Base-by-base conservation (phyloP, 169 alveolate species). In the Plasmodium sp. region DNA sequence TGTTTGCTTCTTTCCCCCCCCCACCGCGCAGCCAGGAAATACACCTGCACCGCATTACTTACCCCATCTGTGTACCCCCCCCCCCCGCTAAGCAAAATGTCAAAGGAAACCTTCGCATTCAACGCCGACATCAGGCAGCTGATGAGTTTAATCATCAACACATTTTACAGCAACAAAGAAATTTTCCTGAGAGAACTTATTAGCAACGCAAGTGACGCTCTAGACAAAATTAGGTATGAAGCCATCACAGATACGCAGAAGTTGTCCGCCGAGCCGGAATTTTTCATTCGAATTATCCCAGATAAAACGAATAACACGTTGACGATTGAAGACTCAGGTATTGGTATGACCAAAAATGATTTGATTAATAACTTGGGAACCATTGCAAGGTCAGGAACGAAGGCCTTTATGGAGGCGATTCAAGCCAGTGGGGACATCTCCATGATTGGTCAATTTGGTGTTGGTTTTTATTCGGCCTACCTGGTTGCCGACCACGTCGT, bases 371-470 rank as follows among this genome's bases (percentile, higher is more conserved):
- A 98, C 97, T 97, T 99, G 92, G 99, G 99, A 93, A 99, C 99
- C 83, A 99, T 99, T 88, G 99, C 99, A 73, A 98, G 99, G 84
- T 99, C 99, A 14, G 99, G 99, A 72, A 99, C 99, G 82, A 99
- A 99, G 96, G 99, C 99, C 22, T 99, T 99, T 98, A 99, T 99
- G 99, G 99, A 99, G 97, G 99, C 99, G 45, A 95, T 99, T 77
- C 98, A 97, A 90, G 97, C 98, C 72, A 99, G 99, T 36, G 99
- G 99, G 34, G 99, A 99, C 94, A 98, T 99, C 93, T 97, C 99
- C 86, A 98, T 99, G 99, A 99, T 99, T 92, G 99, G 99, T 34
- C 99, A 99, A 97, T 99, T 99, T 92, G 99, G 99, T 96, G 99
- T 99, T 51, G 99, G 99, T 93, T 99, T 99, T 97, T 99, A 99